These are phyloP conservation scores for Sclerotinia borealis DNA, from an alignment of 2,329 filamentous ascomycete species.

Conservation along the genomic window DNA sequence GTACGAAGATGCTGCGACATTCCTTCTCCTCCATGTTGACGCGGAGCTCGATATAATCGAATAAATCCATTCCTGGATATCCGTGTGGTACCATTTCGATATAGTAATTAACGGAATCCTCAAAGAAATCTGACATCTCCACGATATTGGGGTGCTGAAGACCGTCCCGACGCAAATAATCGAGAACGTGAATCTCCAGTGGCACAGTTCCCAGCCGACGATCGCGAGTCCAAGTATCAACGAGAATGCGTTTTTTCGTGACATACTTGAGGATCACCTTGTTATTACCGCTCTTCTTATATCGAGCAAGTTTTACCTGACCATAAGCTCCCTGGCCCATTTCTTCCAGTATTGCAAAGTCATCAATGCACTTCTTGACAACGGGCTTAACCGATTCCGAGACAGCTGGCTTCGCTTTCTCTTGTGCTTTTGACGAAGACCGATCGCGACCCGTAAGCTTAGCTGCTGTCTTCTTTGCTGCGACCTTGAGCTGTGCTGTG, in stretches of 20 bases:
- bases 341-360: constrained; percentile 90
- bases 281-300: constrained; percentile 67
- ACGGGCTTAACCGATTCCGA: constrained; percentile 34
- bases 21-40: constrained; percentile 95
- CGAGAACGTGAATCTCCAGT: constrained; percentile 91
- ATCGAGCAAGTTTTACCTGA: constrained; percentile 88
- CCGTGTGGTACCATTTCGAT: constrained; percentile 98
- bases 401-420: constrained; percentile 31
- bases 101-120: constrained; percentile 89
- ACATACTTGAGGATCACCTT: constrained; percentile 97
- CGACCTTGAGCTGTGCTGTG: constrained; percentile 52
- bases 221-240: constrained; percentile 97
- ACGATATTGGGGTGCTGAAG: constrained; percentile 63
- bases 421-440: constrained; percentile 28
- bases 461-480: constrained; percentile 48
- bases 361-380: constrained; percentile 76
- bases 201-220: constrained; percentile 89
- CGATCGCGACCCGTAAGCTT: constrained; percentile 42
- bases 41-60: constrained; percentile 96
- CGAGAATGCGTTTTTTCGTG: constrained; percentile 90
- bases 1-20: constrained; percentile 89
- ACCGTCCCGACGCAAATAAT: constrained; percentile 76
- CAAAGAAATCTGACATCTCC: constrained; percentile 68
- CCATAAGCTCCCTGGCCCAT: constrained; percentile 99
- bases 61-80: constrained; percentile 94